Evolutionary conservation across 805 yeast species (phyloP), one percentile per base, ranked within the genome.

Genomic region (Jamesozyma piceae): DNA sequence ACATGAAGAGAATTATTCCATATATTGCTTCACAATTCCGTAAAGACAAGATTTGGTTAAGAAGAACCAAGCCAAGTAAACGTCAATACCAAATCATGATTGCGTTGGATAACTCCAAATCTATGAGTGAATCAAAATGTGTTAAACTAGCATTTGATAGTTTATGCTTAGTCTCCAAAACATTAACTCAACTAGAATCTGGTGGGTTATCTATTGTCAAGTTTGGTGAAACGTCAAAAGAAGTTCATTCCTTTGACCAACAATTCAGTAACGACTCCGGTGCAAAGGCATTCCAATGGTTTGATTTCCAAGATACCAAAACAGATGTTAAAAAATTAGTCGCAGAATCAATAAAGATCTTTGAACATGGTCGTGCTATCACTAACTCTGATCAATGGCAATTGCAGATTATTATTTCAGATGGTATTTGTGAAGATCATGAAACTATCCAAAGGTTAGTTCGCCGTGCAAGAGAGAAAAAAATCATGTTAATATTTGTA

Each of bases 401-500:
- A 64, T 71, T 92, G 50, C 87, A 94, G 61, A 87, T 92, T 43
- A 82, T 92, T 46, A 73, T 92, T 27, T 87, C 96, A 1, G 99
- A 92, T 67, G 99, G 99, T 65, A 86, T 92, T 38, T 88, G 97
- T 59, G 99, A 92, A 63, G 94, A 89, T 61, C 98, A 92, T 61
- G 88, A 74, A 26, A 77, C 82, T 0, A 70, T 92, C 39, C 79
- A 83, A 50, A 72, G 90, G 49, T 71, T 92, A 52, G 97, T 90
- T 3, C 80, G 98, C 54, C 77, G 77, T 50, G 97, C 97, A 1
- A 74, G 95, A 52, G 97, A 92, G 53, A 85, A 86, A 52, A 82
- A 80, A 55, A 82, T 92, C 47, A 88, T 94, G 96, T 69, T 92
- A 46, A 97, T 92, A 32, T 92, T 92, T 67, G 95, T 92, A 20